Evolutionary conservation across 2,329 filamentous ascomycete genomes (phyloP).

Genomic region (Sphaceloma murrayae): DNA sequence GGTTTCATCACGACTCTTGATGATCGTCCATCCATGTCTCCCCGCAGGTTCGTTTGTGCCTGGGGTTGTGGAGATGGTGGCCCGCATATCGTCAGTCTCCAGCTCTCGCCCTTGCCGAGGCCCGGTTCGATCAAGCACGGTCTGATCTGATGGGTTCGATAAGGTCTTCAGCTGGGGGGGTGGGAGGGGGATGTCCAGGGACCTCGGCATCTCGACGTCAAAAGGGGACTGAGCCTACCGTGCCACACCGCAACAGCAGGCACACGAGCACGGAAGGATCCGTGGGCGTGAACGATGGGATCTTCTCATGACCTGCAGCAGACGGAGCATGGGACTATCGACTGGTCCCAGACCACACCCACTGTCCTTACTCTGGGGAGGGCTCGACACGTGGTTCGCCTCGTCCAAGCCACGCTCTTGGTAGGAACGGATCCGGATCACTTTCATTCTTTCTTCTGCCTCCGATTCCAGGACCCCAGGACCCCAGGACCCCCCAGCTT

Average conservation of each 20-base stretch:
- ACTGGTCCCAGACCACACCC: conserved; percentile 7
- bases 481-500: neutral
- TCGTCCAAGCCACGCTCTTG: conserved; percentile 9
- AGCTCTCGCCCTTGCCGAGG: neutral
- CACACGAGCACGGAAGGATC: neutral
- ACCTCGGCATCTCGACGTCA: neutral
- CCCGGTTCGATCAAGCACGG: neutral
- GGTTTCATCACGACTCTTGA: neutral
- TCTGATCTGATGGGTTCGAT: neutral
- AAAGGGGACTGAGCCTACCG: neutral
- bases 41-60: conserved; percentile 4
- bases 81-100: no score
- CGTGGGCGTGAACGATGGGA: neutral
- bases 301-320: neutral
- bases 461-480: no score
- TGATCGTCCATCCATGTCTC: neutral
- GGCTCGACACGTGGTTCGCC: neutral
- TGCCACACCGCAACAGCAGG: neutral
- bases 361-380: neutral
- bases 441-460: neutral
- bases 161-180: no score
- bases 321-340: conserved; percentile 3
- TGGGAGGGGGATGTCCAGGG: no score
- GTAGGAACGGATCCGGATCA: conserved; percentile 12
- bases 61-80: conserved; percentile 11